Evolutionary conservation across 164 flowering plant species (phyloP), one percentile per base, ranked within the genome.

Genomic region (Chloranthus sessilifolius): DNA sequence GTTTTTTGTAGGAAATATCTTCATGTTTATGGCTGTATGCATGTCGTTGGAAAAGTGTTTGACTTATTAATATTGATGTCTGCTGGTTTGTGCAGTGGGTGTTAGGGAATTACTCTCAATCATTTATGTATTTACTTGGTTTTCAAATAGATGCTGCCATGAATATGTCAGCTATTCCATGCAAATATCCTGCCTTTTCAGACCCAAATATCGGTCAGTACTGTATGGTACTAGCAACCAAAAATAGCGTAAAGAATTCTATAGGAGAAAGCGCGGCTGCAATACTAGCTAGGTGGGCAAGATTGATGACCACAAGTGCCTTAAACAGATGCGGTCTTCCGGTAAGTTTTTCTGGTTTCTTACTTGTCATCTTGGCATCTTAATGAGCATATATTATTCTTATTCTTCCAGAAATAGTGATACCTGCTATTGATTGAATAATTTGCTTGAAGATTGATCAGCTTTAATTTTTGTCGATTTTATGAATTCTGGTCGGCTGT

Each of bases 151-250:
- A 53, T 55, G 50, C 69, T 22, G 36, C 31, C 15, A 33, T 39
- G 17, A 50, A 60, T 28, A 63, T 47, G 38, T 34, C 58, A 38
- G 46, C 56, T 35, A 47, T 78, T 16, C 57, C 65, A 35, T 65
- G 71, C 52, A 69, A 56, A 38, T 63, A 59, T 58, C 50, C 47
- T 65, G 63, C 82, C 47, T 74, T 81, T 51, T 30, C 60, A 58
- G 92, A 94, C 52, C 97, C 99, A 39, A 74, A 65, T 56, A 62
- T 89, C 58, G 96, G 96, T 49, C 74, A 78, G 43, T 89, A 74
- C 67, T 84, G 97, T 68, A 58, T 61, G 51, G 53, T 65, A 27
- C 53, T 94, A 39, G 76, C 86, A 28, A 58, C 76, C 23, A 94
- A 79, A 63, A 78, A 63, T 64, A 60, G 59, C 66, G 48, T 89